A percentile compares a stretch with the other conserved stretches of the same genome.
Evolutionary conservation across 169 alveolate species (phyloP).

Genomic region (Babesia ovis): DNA sequence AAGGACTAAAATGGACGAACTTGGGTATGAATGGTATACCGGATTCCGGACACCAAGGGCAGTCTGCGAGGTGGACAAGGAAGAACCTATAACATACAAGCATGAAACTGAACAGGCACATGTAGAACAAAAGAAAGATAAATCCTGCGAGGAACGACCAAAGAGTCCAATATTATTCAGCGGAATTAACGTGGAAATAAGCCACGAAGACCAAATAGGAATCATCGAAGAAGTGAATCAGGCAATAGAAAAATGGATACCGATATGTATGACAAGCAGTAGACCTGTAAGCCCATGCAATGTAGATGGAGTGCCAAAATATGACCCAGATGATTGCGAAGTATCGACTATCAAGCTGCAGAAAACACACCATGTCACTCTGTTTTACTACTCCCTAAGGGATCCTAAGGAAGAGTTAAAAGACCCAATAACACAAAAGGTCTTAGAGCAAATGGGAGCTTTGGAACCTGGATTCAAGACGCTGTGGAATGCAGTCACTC

Average conservation of each 20-base stretch:
- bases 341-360: slow-evolving; percentile 40
- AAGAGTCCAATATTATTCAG: slow-evolving; percentile 14
- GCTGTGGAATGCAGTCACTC: slow-evolving; percentile 42
- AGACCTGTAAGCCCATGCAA: not conserved
- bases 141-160: not conserved
- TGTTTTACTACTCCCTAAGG: slow-evolving; percentile 24
- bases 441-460: slow-evolving; percentile 17
- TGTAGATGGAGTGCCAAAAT: not conserved
- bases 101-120: not conserved
- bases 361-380: slow-evolving; percentile 52
- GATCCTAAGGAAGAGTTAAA: not conserved
- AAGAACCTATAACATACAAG: not conserved
- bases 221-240: slow-evolving; percentile 15
- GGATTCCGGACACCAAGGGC: slow-evolving; percentile 30
- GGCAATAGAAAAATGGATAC: slow-evolving; percentile 35
- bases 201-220: slow-evolving; percentile 17
- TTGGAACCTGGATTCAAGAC: slow-evolving; percentile 15
- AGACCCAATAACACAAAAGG: slow-evolving; percentile 21
- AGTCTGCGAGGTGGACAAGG: slow-evolving; percentile 7
- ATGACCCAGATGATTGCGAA: not conserved
- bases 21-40: slow-evolving; percentile 34
- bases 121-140: not conserved
- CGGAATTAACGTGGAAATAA: slow-evolving; percentile 18
- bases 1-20: slow-evolving; percentile 10
- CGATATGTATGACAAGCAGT: slow-evolving; percentile 14